Conservation (phyloP, 495 filamentous ascomycete genomes). For the Penicillium samsonianum region DNA sequence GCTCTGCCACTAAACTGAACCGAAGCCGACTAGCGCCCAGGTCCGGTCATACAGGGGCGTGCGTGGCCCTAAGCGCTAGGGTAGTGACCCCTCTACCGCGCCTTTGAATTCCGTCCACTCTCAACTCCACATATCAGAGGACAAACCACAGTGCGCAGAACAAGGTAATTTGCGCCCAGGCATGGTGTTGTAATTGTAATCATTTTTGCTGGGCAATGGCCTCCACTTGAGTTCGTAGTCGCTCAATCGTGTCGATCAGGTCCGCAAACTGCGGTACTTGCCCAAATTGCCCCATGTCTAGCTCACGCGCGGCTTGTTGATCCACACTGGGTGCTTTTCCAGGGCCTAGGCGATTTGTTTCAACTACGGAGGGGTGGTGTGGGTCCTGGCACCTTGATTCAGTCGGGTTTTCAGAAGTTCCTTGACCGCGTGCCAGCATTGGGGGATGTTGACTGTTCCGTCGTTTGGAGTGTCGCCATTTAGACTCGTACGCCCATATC, state of each 20-base stretch:
- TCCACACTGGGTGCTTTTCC: slow-evolving; percentile 25
- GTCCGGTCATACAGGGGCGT: slow-evolving; percentile 20
- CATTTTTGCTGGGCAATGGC: slow-evolving; percentile 6
- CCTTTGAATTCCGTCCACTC: slow-evolving; percentile 3
- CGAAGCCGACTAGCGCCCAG: slow-evolving; percentile 11
- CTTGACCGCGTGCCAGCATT: slow-evolving; percentile 23
- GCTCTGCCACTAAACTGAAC: slow-evolving; percentile 16
- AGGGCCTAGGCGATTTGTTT: slow-evolving; percentile 24
- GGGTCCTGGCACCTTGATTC: slow-evolving; percentile 35
- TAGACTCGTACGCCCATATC: slow-evolving; percentile 61
- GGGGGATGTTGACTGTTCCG: slow-evolving; percentile 31
- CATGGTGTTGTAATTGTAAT: background rate
- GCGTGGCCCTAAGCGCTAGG: slow-evolving; percentile 29
- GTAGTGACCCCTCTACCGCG: slow-evolving; percentile 13
- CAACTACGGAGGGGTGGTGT: slow-evolving; percentile 31
- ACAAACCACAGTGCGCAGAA: background rate
- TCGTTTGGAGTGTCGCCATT: slow-evolving; percentile 32
- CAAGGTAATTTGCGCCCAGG: background rate
- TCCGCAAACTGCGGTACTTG: slow-evolving; percentile 30
- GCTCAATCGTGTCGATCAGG: slow-evolving; percentile 44
- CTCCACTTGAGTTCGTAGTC: slow-evolving; percentile 44
- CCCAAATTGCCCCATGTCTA: slow-evolving; percentile 22
- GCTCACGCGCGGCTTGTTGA: slow-evolving; percentile 26
- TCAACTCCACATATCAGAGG: background rate
- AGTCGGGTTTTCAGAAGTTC: slow-evolving; percentile 28